Base-by-base conservation (phyloP, 2,329 filamentous ascomycete genomes). In the Knoxdaviesia capensis region DNA sequence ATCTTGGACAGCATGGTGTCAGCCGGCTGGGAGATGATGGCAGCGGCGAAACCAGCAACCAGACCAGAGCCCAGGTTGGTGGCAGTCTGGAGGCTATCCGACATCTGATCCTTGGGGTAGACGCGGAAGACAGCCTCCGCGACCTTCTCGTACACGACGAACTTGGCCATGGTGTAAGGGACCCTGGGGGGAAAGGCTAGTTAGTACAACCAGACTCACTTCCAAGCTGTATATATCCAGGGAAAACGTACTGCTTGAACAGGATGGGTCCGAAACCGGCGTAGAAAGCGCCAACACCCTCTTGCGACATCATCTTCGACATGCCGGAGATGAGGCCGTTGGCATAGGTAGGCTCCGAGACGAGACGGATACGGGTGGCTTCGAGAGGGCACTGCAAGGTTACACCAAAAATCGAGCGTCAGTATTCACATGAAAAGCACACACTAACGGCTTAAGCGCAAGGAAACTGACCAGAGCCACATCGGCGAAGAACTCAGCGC, bases 1-100 rank as follows among this genome's bases (percentile, higher is more conserved):
- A 92, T 90, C 76, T 88, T 90, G 66, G 74, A 81, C 50, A 92
- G 77, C 84, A 92, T 92, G 58, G 84, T 92, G 62, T 92, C 84
- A 60, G 84, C 84, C 53, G 84, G 84, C 69, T 92, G 84, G 48
- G 84, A 92, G 59, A 92, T 73, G 54, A 88, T 60, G 58, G 84
- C 84, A 54, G 84, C 84, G 54, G 83, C 84, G 66, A 92, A 85
- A 44, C 44, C 62, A 48, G 62, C 62, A 47, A 63, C 57, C 48
- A 65, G 56, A 60, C 62, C 62, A 45, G 62, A 61, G 52, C 60
- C 61, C 73, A 92, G 70, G 75, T 92, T 90, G 68, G 83, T 74
- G 60, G 66, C 64, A 51, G 84, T 92, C 69, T 88, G 81, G 54
- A 70, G 67, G 55, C 69, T 69, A 54, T 71, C 64, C 54, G 77